These are phyloP conservation scores for Pythium biforme DNA, from an alignment of 352 stramenopile genomes.

Conservation along the genomic window DNA sequence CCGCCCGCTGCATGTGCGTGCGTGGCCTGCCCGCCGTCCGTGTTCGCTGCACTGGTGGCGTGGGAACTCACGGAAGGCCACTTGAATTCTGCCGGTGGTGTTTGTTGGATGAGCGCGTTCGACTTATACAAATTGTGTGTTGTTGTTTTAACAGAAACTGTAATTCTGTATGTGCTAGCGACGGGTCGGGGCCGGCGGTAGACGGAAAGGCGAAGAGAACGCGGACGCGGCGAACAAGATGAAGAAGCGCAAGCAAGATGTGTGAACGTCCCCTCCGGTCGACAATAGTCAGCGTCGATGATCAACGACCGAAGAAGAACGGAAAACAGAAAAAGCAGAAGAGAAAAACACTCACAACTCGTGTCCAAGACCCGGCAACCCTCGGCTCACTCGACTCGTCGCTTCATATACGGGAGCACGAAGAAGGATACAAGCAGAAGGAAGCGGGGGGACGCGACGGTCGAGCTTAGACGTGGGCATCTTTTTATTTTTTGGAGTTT, in stretches of 20 bases:
- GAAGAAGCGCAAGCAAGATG: constrained; percentile 82
- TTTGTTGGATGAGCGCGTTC: constrained; percentile 47
- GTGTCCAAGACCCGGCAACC: neutral
- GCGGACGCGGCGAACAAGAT: constrained; percentile 42
- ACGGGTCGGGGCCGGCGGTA: constrained; percentile 62
- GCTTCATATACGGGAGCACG: neutral
- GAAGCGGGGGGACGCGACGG: too few species aligned
- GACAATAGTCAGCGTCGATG: neutral
- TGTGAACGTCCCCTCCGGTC: constrained; percentile 11
- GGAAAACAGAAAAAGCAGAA: neutral
- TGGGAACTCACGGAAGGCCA: constrained; percentile 6
- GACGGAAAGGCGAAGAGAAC: constrained; percentile 73
- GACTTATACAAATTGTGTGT: constrained; percentile 81
- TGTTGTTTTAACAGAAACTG: constrained; percentile 91
- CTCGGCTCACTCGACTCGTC: neutral
- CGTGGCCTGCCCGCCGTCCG: neutral
- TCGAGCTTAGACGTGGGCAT: neutral
- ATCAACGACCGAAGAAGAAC: constrained; percentile 1
- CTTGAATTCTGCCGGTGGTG: constrained; percentile 28
- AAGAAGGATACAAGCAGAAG: neutral
- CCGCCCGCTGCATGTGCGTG: constrained; percentile 31
- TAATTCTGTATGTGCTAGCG: constrained; percentile 91
- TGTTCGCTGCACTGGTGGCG: neutral
- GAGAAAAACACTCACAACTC: neutral
- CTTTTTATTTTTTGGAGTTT: neutral